Base-by-base conservation (phyloP, 2,329 filamentous ascomycete genomes). In the Diaporthe helianthi region DNA sequence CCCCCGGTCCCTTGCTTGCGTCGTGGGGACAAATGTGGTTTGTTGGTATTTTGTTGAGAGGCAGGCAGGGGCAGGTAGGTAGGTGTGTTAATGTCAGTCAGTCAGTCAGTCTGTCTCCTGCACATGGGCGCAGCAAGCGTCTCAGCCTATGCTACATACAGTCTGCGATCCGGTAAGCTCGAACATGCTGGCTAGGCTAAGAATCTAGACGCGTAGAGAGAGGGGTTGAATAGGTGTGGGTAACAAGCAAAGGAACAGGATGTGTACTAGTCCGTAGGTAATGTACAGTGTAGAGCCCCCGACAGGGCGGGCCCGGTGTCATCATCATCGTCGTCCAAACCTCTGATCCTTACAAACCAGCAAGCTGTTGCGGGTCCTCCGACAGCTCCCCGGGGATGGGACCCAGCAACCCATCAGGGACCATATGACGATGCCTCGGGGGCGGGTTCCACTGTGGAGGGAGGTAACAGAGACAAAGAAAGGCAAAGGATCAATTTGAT, bases 1-100 rank as follows among this genome's bases (percentile, higher is more conserved):
- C 58, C 58, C n/a, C 58, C 44, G 44, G 58, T 29, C 58, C 58
- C n/a, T n/a, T n/a, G n/a, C n/a, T 63, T 49, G 58, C 58, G 41
- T 29, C 41, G 44, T 61, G 58, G 58, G 31, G 41, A 61, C 46
- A 24, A 15, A n/a, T 41, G 58, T 44, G 31, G 36, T 33, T 4
- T 33, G 19, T 41, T n/a, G 36, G 22, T 44, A 17, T 22, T 19
- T 41, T 61, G 55, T 3, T 31, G 36, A 38, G 36, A 38, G 36
- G 33, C 33, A 33, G 36, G 36, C 15, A 7, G 41, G 24, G 36
- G 33, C 33, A 33, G 36, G 36, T 9, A 7, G 41, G 24, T 19
- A 15, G 41, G 38, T 61, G 26, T 31, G 55, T n/a, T 46, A 12
- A 26, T 22, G 29, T 24, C 52, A 54, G 19, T 19, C 6, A 26